Evolutionary conservation across 768 basidiomycete genomes (phyloP).

Genomic region (Butyriboletus loyo): DNA sequence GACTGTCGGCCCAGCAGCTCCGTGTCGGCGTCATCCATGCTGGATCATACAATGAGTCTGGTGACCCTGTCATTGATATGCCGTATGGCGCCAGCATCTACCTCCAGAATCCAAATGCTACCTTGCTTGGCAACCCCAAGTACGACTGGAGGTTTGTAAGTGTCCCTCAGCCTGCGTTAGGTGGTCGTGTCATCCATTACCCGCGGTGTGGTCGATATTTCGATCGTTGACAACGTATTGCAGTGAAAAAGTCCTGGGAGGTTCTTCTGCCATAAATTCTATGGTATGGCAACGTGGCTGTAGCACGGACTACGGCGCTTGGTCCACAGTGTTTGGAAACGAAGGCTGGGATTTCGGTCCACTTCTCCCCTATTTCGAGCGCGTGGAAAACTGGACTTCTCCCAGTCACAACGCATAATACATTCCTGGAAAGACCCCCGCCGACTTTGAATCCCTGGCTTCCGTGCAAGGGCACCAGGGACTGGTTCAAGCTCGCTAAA

Average conservation of each 20-base stretch:
- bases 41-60: neutral
- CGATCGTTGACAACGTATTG: neutral
- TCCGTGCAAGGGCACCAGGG: neutral
- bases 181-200: neutral
- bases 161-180: neutral
- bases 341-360: neutral
- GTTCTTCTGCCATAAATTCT: neutral
- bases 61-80: neutral
- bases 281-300: neutral
- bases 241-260: constrained; percentile 2
- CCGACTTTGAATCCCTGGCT: neutral
- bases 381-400: neutral
- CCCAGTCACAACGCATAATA: neutral
- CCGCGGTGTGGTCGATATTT: neutral
- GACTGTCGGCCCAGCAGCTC: neutral
- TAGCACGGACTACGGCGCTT: neutral
- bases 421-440: neutral
- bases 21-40: neutral
- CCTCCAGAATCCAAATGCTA: neutral
- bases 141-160: neutral
- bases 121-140: neutral
- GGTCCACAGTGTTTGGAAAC: neutral
- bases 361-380: neutral
- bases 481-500: neutral
- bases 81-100: neutral